A percentile compares a stretch with the other conserved stretches of the same genome.
Conservation (phyloP, 2,329 filamentous ascomycete genomes). For the Mycosphaerella arachidis region DNA sequence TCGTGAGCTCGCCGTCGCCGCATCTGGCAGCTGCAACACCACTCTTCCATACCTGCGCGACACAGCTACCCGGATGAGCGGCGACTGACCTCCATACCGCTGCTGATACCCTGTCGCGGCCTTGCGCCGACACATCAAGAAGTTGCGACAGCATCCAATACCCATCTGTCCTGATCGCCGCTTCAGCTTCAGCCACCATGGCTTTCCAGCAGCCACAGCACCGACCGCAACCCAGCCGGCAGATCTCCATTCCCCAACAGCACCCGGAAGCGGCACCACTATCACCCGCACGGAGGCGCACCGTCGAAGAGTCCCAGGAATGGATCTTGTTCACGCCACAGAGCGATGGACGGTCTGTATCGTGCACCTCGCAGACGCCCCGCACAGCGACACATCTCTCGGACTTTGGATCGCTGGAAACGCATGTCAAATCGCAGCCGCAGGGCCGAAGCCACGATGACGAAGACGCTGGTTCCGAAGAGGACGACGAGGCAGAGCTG, state of each 20-base stretch:
- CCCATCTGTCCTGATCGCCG: constrained; percentile 9
- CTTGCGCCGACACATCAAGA: not conserved
- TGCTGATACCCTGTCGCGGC: not conserved
- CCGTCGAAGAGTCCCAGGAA: constrained; percentile 73
- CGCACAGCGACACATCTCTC: constrained; percentile 68
- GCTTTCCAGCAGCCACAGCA: constrained; percentile 24
- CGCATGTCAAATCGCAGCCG: constrained; percentile 56
- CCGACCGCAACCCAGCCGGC: constrained; percentile 17
- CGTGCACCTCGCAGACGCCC: constrained; percentile 62
- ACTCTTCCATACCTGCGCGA: not conserved
- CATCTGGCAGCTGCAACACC: constrained; percentile 1
- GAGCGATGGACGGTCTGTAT: constrained; percentile 60
- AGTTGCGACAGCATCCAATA: not conserved
- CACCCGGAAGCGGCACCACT: constrained; percentile 16
- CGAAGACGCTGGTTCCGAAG: constrained; percentile 39
- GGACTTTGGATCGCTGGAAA: constrained; percentile 74
- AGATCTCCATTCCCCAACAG: constrained; percentile 17
- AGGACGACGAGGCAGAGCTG: constrained; percentile 63
- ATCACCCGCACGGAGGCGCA: constrained; percentile 40
- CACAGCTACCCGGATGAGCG: not conserved
- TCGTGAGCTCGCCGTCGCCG: constrained; percentile 9
- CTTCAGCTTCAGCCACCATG: constrained; percentile 10
- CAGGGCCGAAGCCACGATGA: constrained; percentile 37
- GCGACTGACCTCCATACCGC: not conserved
- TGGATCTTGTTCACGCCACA: constrained; percentile 85